Evolutionary conservation across 2,329 filamentous ascomycete species (phyloP).

Genomic region (Ophiocordyceps unilateralis): DNA sequence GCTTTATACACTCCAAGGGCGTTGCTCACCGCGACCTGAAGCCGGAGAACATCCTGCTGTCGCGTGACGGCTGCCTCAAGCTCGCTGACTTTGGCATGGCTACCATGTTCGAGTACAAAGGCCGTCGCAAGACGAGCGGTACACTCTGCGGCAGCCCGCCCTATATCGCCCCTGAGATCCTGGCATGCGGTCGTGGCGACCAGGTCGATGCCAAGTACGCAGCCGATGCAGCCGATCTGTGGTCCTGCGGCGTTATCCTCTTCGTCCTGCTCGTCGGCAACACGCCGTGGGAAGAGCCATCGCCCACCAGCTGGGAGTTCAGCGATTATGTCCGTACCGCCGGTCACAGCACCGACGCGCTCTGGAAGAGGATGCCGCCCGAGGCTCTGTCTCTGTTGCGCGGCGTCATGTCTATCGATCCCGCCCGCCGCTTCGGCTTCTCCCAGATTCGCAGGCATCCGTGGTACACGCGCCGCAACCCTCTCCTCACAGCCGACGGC

Average conservation of each 20-base stretch:
- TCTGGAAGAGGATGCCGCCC: conserved; percentile 65
- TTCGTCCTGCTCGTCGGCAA: conserved; percentile 93
- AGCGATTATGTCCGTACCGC: conserved; percentile 68
- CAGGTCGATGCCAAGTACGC: conserved; percentile 43
- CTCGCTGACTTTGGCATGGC: conserved; percentile 94
- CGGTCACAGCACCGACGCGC: conserved; percentile 65
- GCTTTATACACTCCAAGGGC: conserved; percentile 91
- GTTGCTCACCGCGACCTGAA: conserved; percentile 86
- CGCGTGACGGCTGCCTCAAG: conserved; percentile 71
- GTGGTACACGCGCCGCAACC: conserved; percentile 80
- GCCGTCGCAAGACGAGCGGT: conserved; percentile 61
- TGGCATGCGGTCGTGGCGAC: conserved; percentile 31
- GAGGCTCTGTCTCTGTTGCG: conserved; percentile 67
- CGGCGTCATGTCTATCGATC: conserved; percentile 81
- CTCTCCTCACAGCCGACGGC: conserved; percentile 57
- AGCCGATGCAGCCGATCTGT: conserved; percentile 76
- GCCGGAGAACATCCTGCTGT: conserved; percentile 89
- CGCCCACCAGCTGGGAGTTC: conserved; percentile 73
- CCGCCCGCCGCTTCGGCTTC: conserved; percentile 62
- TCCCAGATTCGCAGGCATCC: conserved; percentile 77
- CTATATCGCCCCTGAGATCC: conserved; percentile 91
- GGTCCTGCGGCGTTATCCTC: conserved; percentile 95
- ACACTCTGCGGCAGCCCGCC: conserved; percentile 93
- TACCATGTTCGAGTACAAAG: conserved; percentile 81
- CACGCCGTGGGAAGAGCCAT: conserved; percentile 94